Percentiles rank a stretch among this genome's conserved stretches.
Evolutionary conservation across 164 flowering plant species (phyloP).

Genomic region (Magnolia sinica): DNA sequence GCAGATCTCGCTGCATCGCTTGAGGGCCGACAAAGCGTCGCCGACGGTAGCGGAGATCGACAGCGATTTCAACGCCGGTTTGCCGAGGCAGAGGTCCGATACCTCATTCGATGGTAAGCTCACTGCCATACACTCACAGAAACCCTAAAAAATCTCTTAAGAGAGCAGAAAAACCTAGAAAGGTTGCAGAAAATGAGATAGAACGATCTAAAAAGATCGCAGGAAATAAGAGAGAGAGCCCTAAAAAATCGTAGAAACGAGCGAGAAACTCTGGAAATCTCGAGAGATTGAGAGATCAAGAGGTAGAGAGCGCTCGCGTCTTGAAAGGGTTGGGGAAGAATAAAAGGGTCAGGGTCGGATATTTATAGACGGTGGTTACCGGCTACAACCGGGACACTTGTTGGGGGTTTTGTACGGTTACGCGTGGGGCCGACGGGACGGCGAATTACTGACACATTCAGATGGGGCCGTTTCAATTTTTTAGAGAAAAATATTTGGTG

Average conservation of each 20-base stretch:
- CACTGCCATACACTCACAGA: constrained; percentile 74
- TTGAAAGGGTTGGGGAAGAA: not conserved
- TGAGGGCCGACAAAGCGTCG: constrained; percentile 63
- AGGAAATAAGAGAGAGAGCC: not conserved
- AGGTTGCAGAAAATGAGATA: not conserved
- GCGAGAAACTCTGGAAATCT: not conserved
- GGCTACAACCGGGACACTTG: not conserved
- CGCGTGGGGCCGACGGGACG: not conserved
- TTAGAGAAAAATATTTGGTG: too few relatives aligned
- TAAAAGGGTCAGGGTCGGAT: not conserved
- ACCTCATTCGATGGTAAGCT: constrained; percentile 48
- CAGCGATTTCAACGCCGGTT: constrained; percentile 50
- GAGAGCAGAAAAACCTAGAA: not conserved
- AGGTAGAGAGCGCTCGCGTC: too few relatives aligned
- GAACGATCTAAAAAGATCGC: not conserved
- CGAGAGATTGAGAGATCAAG: not conserved
- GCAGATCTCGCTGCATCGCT: constrained; percentile 44
- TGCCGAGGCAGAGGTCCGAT: constrained; percentile 82
- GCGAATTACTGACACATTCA: not conserved
- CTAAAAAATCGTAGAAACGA: not conserved
- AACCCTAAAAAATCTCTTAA: not conserved
- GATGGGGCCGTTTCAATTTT: not conserved
- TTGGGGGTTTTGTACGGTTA: not conserved
- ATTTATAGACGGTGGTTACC: not conserved
- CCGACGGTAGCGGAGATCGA: constrained; percentile 40